Evolutionary conservation across 2,329 filamentous ascomycete genomes (phyloP), one percentile per base, ranked within the genome.

Genomic region (Trichoderma atroviride): DNA sequence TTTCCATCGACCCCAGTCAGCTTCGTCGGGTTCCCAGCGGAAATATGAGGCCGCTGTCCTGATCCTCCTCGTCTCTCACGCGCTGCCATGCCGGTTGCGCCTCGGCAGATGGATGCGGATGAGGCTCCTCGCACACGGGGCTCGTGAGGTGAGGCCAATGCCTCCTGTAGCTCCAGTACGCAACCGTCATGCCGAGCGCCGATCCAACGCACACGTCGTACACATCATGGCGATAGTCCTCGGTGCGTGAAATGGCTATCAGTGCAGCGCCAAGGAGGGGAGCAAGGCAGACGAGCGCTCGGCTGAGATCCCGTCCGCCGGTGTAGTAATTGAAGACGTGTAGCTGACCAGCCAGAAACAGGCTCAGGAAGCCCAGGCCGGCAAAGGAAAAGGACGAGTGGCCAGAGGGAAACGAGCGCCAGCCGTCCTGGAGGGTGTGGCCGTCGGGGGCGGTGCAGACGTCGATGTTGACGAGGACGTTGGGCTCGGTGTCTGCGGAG

Each of bases 361-460:
- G 81, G 27, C 88, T 86, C 22, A 94, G 80, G 76, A 92, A 96
- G 3, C 92, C 92, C 11, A 96, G 83, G 0, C 93, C 93, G 4
- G 89, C 87, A 76, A 96, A 96, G 1, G 91, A 86, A 76, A 94
- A 94, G 70, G 89, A 92, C 14, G 88, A 90, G 79, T 96, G 93
- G 0, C 93, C 93, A 1, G 89, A 92, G 0, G 93, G 93, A 74
- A 96, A 96, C 27, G 89, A 92, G 53, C 93, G 88, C 90, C 92
- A 95, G 19, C 92, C 93, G 74, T 96, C 93, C 72, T 96, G 91
- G 4, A 96, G 84, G 1, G 83, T 83, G 77, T 92, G 90, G 70
- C 88, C 86, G 74, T 89, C 79, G 1, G 87, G 86, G 74, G 94
- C 86, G 13, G 91, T 94, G 82, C 93, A 96, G 3, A 94, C 87